Evolutionary conservation across 805 yeast genomes (phyloP).

Genomic region (Kockiozyma suomiensis): DNA sequence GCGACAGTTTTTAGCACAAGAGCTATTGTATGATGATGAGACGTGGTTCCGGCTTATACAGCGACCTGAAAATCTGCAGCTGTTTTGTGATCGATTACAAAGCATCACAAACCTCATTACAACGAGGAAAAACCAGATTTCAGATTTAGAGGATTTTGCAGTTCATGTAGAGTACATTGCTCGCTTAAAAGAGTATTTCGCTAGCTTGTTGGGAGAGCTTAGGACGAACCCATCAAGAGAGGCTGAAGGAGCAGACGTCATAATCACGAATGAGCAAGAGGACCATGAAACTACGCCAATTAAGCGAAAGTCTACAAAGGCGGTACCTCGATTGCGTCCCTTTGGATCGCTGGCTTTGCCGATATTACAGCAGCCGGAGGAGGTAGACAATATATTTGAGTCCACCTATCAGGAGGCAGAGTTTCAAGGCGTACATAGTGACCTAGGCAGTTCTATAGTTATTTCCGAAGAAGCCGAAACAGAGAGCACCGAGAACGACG

Average conservation of each 20-base stretch:
- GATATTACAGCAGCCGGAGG: not conserved
- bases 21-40: conserved; percentile 6
- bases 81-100: conserved; percentile 1
- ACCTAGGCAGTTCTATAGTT: not conserved
- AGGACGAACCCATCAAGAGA: too few relatives aligned
- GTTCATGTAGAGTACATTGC: not conserved
- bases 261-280: conserved; percentile 24
- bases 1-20: conserved; percentile 4
- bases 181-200: not conserved
- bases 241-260: conserved; percentile 1
- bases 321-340: conserved; percentile 21
- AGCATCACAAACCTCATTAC: not conserved
- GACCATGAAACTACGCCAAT: not conserved
- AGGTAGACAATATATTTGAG: conserved; percentile 5
- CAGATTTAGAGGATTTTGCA: not conserved
- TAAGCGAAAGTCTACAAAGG: conserved; percentile 13
- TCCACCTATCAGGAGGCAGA: not conserved
- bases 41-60: conserved; percentile 12
- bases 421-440: not conserved
- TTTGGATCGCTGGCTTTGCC: conserved; percentile 14
- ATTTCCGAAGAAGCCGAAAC: not conserved
- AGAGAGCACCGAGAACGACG: not conserved
- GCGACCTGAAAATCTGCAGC: not conserved
- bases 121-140: not conserved
- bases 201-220: not conserved